Percentiles rank a stretch among this genome's conserved stretches.
Conservation (phyloP, 163 green algal species). For the Chlamydomonas reinhardtii region DNA sequence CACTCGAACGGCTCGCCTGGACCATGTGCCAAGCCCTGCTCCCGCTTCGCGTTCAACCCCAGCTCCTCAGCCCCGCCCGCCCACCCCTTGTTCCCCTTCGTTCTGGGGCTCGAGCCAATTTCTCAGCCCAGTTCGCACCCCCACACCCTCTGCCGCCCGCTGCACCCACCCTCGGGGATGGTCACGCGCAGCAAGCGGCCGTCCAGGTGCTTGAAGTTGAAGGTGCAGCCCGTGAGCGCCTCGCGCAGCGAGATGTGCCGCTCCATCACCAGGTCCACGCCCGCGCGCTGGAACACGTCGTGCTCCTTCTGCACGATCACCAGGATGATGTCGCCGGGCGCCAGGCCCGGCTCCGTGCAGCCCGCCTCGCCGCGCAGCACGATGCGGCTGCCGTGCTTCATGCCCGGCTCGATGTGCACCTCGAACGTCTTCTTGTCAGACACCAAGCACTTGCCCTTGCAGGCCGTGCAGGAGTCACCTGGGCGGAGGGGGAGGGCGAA, state of each 20-base stretch:
- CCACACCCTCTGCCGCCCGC: background rate
- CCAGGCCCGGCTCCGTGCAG: constrained; percentile 79
- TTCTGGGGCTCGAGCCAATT: too few relatives aligned
- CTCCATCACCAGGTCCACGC: constrained; percentile 89
- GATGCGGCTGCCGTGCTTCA: constrained; percentile 88
- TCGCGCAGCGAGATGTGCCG: constrained; percentile 89
- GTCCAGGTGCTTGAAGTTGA: constrained; percentile 93
- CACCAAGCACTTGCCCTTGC: constrained; percentile 82
- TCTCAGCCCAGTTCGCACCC: too few relatives aligned
- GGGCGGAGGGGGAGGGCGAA: background rate
- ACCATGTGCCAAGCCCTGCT: too few relatives aligned
- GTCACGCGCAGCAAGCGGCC: constrained; percentile 83
- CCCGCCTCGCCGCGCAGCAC: constrained; percentile 92
- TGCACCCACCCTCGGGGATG: constrained; percentile 47
- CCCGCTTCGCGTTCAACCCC: too few relatives aligned
- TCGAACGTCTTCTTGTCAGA: constrained; percentile 96
- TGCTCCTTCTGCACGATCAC: constrained; percentile 92
- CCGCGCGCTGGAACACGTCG: constrained; percentile 89
- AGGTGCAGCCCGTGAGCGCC: constrained; percentile 89
- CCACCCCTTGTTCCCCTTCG: too few relatives aligned
- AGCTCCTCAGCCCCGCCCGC: too few relatives aligned
- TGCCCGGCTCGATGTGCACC: constrained; percentile 87
- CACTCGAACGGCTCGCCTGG: too few relatives aligned
- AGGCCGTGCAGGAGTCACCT: constrained; percentile 72
- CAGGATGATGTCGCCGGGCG: constrained; percentile 85